Evolutionary conservation across 2,329 filamentous ascomycete genomes (phyloP), one percentile per base, ranked within the genome.

Genomic region (Pestalotiopsis sp.): DNA sequence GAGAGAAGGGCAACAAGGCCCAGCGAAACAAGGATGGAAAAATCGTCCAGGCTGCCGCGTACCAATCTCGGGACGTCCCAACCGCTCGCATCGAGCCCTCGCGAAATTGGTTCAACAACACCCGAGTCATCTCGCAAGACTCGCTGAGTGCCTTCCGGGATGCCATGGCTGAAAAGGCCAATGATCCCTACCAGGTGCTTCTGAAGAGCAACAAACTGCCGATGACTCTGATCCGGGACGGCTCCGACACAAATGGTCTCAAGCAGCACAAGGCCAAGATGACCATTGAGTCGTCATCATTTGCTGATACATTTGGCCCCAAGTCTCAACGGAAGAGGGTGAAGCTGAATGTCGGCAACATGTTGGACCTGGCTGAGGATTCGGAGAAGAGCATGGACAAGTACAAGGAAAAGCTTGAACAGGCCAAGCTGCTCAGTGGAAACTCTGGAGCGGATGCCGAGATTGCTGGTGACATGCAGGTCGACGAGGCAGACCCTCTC

Each of bases 61-160:
- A 90, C 82, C 95, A 98, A 83, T 94, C 92, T 70, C 87, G 90
- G 77, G 94, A 97, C 45, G 83, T 91, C 25, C 95, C 95, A 61
- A 89, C 87, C 69, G 96, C 95, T 74, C 89, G 95, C 73, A 93
- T 98, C 77, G 95, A 98, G 84, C 96, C 96, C 64, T 97, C 98
- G 83, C 89, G 96, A 77, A 97, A 97, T 83, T 99, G 96, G 96
- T 99, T 99, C 83, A 94, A 92, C 76, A 98, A 98, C 81, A 97
- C 95, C 41, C 87, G 96, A 73, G 88, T 90, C 65, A 97, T 98
- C 77, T 94, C 92, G 1, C 95, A 98, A 79, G 94, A 97, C 79
- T 93, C 94, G 3, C 86, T 98, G 71, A 89, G 89, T 59, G 90
- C 93, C 2, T 99, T 99, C 83, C 91, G 96, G 71, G 92, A 95